Conservation (phyloP, 148 eudicot genomes). For the Pharnaceum exiguum region DNA sequence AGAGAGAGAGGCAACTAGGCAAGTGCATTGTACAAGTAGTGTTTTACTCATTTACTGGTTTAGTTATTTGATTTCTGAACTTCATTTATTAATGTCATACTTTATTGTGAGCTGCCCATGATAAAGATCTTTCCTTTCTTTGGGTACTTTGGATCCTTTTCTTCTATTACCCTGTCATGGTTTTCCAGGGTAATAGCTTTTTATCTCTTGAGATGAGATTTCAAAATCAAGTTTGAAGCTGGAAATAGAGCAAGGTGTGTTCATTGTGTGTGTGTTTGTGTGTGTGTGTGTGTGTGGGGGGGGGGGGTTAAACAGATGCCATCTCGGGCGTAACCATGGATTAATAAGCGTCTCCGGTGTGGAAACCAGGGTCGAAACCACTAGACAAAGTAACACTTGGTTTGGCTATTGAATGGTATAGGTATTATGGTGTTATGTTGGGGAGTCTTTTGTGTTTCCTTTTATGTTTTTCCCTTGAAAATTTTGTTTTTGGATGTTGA, state of each 20-base stretch:
- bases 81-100: background rate
- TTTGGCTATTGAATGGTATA: background rate
- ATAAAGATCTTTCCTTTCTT: background rate
- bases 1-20: background rate
- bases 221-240: too few relatives aligned
- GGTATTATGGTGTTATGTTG: constrained; percentile 4
- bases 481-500: background rate
- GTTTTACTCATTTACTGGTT: background rate
- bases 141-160: too few relatives aligned
- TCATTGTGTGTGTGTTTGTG: too few relatives aligned
- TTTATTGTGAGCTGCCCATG: background rate
- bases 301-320: too few relatives aligned
- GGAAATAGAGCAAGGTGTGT: too few relatives aligned
- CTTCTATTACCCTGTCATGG: background rate
- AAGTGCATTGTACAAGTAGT: background rate
- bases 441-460: background rate
- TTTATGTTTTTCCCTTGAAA: background rate
- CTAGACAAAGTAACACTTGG: background rate
- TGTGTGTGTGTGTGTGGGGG: too few relatives aligned
- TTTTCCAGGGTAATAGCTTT: background rate
- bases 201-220: too few relatives aligned
- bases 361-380: too few relatives aligned
- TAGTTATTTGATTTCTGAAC: background rate
- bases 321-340: too few relatives aligned
- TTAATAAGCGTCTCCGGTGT: too few relatives aligned